Conservation (phyloP, 164 flowering plant species). For the Macadamia tetraphylla region DNA sequence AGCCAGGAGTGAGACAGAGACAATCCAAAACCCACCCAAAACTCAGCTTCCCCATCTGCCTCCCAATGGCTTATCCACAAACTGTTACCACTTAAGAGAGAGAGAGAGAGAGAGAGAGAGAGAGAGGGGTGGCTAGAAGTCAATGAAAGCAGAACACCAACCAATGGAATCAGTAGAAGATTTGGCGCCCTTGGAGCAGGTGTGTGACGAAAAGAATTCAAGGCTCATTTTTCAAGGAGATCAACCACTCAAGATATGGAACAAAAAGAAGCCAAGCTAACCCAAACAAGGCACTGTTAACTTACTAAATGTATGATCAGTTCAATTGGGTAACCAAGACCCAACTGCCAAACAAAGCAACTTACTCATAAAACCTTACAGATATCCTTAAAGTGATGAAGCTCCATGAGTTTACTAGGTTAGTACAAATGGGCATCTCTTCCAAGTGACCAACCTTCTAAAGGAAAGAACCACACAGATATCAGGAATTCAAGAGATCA, state of each 20-base stretch:
- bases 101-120: slow-evolving; percentile 5
- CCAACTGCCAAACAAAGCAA: slow-evolving; percentile 8
- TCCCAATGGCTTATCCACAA: background rate
- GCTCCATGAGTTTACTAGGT: background rate
- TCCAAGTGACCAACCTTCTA: slow-evolving; percentile 23
- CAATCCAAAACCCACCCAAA: slow-evolving; percentile 53
- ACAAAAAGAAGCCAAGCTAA: background rate
- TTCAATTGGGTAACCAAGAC: slow-evolving; percentile 19
- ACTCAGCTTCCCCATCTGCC: slow-evolving; percentile 49
- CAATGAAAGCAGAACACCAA: slow-evolving; percentile 12
- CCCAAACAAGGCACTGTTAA: slow-evolving; percentile 8
- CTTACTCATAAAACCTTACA: background rate
- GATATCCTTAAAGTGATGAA: background rate
- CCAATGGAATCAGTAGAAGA: slow-evolving; percentile 1
- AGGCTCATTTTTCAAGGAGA: slow-evolving; percentile 10
- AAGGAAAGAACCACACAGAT: background rate
- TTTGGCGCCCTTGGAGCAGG: background rate
- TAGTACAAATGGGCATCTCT: slow-evolving; percentile 1
- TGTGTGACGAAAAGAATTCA: slow-evolving; percentile 7
- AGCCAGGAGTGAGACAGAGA: slow-evolving; percentile 40
- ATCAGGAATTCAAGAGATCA: slow-evolving; percentile 7
- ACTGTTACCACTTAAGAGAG: slow-evolving; percentile 3
- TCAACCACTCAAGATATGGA: slow-evolving; percentile 12
- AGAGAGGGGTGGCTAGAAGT: too few relatives aligned
- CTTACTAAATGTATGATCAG: background rate